Conservation (phyloP, 306 rosid species). For the Astragalus membranaceus region DNA sequence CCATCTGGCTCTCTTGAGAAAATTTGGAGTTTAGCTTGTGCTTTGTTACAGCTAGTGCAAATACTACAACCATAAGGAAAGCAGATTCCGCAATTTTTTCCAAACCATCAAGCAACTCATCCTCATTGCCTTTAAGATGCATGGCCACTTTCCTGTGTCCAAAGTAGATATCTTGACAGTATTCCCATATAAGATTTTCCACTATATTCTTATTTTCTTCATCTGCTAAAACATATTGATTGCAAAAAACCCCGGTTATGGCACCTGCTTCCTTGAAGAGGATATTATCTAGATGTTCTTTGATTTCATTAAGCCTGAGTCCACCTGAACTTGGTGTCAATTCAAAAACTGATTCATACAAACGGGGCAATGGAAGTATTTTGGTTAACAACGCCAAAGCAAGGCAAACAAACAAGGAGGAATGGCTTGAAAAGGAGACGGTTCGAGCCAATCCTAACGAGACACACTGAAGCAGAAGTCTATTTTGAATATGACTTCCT, state of each 20-base stretch:
- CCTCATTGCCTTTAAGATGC: slow-evolving; percentile 43
- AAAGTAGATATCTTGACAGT: slow-evolving; percentile 52
- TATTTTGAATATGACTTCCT: slow-evolving; percentile 21
- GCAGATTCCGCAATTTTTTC: slow-evolving; percentile 85
- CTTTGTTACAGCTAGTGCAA: slow-evolving; percentile 75
- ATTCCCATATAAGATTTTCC: slow-evolving; percentile 74
- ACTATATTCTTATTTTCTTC: slow-evolving; percentile 52
- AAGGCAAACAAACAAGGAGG: slow-evolving; percentile 55
- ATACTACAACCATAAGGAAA: slow-evolving; percentile 83
- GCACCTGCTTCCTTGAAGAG: slow-evolving; percentile 82
- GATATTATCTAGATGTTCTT: slow-evolving; percentile 52
- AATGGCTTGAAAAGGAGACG: slow-evolving; percentile 43
- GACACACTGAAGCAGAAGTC: slow-evolving; percentile 58
- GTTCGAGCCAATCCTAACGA: slow-evolving; percentile 62
- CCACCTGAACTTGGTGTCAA: slow-evolving; percentile 20
- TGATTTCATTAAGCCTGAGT: slow-evolving; percentile 37
- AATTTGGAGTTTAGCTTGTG: slow-evolving; percentile 51
- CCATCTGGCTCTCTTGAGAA: slow-evolving; percentile 43
- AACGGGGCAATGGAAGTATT: slow-evolving; percentile 59
- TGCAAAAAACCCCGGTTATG: slow-evolving; percentile 63
- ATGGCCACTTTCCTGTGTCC: slow-evolving; percentile 56
- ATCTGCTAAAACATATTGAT: slow-evolving; percentile 55
- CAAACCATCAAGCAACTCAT: slow-evolving; percentile 44
- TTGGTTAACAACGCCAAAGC: slow-evolving; percentile 62
- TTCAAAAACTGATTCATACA: slow-evolving; percentile 40